These are phyloP conservation scores for Chaetomidium leptoderma DNA, from an alignment of 495 filamentous ascomycete genomes.

Conservation along the genomic window DNA sequence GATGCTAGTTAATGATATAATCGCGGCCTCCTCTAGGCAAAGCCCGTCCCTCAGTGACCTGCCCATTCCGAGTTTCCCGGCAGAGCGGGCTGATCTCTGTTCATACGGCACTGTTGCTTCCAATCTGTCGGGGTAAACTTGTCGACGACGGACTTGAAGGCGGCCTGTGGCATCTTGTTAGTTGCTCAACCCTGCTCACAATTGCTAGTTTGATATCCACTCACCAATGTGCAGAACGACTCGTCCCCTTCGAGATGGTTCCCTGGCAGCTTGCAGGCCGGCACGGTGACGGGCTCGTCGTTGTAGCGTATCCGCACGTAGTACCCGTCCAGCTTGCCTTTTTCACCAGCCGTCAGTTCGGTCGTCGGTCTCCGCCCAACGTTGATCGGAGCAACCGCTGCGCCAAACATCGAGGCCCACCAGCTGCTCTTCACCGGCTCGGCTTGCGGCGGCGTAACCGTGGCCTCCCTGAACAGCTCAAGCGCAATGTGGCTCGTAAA, in stretches of 20 bases:
- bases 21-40: neutral
- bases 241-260: conserved; percentile 88
- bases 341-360: conserved; percentile 48
- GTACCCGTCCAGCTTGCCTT: conserved; percentile 58
- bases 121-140: conserved; percentile 80
- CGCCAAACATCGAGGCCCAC: conserved; percentile 46
- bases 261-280: conserved; percentile 69
- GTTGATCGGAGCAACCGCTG: conserved; percentile 22
- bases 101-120: conserved; percentile 67
- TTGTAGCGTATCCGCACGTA: conserved; percentile 97
- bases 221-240: conserved; percentile 83
- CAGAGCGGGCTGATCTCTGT: conserved; percentile 54
- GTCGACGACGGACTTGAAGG: conserved; percentile 90
- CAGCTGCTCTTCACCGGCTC: conserved; percentile 35
- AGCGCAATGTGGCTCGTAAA: conserved; percentile 89
- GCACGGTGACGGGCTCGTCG: conserved; percentile 71
- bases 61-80: conserved; percentile 52
- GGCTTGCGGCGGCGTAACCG: conserved; percentile 6
- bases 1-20: conserved; percentile 3
- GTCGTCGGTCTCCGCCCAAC: conserved; percentile 51
- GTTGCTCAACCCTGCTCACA: neutral
- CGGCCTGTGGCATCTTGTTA: conserved; percentile 49
- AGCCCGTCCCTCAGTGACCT: conserved; percentile 39
- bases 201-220: conserved; percentile 19
- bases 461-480: conserved; percentile 69